Evolutionary conservation across 176 grass and related monocot species (phyloP), one percentile per base, ranked within the genome.

Genomic region (Echinochloa phyllopogon): DNA sequence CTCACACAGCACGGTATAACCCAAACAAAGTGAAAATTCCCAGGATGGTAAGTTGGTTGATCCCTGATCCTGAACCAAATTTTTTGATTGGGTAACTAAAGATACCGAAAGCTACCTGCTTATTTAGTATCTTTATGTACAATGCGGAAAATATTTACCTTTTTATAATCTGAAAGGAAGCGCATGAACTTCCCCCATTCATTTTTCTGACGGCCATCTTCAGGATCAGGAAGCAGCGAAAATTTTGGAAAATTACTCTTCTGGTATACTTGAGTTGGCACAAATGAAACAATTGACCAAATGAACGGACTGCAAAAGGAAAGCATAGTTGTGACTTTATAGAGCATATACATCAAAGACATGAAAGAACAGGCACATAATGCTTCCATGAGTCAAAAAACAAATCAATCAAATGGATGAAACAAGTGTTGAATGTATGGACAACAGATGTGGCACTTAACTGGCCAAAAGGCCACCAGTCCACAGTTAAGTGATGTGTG

Each of bases 101-200:
- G 21, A 75, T 7, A 65, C 18, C 33, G 76, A 80, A 20, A 44
- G 20, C 75, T 74, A 52, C 71, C 47, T 74, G 48, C 38, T 65
- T 69, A 58, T 52, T 38, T 37, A 82, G 13, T 69, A 59, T 68
- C 8, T 75, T 60, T 41, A 71, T 67, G 44, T 38, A 43, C 36
- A 62, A 56, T 36, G 14, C 6, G 59, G 38, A 75, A 13, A 40
- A 67, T 52, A 60, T 69, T 86, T 88, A 94, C 94, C 88, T 23
- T 94, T 79, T 77, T n/a, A 37, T 67, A 36, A 4, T 76, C 24
- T 20, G 36, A 71, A 76, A 97, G 92, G 69, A 73, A 94, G 40
- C 44, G 42, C 61, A 87, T 78, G 72, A 97, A 97, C 21, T 2
- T 75, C 45, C 66, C 80, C 94, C 94, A 91, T 79, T 97, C 94